Percentiles rank a stretch among this genome's conserved stretches.
Evolutionary conservation across 2,329 filamentous ascomycete genomes (phyloP).

Genomic region (Chaetothyriales sp.): DNA sequence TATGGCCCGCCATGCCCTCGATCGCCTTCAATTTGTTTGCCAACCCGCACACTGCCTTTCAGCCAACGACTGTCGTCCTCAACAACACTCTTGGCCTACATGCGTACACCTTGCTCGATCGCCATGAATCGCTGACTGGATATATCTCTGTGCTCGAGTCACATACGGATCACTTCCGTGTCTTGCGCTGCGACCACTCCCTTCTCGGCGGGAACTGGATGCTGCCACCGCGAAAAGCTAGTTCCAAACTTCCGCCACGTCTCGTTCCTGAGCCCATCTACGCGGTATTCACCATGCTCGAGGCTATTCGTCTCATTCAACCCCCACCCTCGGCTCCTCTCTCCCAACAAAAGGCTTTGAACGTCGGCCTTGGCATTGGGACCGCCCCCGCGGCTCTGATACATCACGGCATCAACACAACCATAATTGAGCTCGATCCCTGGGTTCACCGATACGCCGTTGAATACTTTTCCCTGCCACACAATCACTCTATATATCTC

Average conservation of each 20-base stretch:
- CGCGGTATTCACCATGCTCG: conserved; percentile 87
- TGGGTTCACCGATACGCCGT: conserved; percentile 69
- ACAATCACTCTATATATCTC: conserved; percentile 65
- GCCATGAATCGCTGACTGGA: conserved; percentile 73
- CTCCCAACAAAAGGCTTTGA: conserved; percentile 42
- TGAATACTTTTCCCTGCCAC: conserved; percentile 66
- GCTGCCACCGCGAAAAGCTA: conserved; percentile 34
- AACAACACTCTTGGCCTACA: conserved; percentile 51
- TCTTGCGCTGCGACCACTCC: conserved; percentile 87
- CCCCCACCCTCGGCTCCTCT: conserved; percentile 25
- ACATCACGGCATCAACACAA: conserved; percentile 77
- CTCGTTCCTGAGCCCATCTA: conserved; percentile 74
- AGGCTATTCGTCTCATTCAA: conserved; percentile 72
- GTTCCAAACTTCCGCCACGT: conserved; percentile 23
- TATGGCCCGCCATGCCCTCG: conserved; percentile 55
- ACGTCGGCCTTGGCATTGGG: conserved; percentile 84
- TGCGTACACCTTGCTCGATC: conserved; percentile 62
- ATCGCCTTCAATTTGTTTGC: conserved; percentile 46
- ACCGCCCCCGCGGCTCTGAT: conserved; percentile 80
- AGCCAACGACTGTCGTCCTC: conserved; percentile 43
- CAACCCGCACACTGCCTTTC: conserved; percentile 58
- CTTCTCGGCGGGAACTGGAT: conserved; percentile 84
- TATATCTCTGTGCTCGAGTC: conserved; percentile 86
- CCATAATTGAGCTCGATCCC: conserved; percentile 87
- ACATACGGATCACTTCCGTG: conserved; percentile 52